A percentile compares a stretch with the other conserved stretches of the same genome.
Conservation (phyloP, 345 rosid genomes). For the Nephelium lappaceum region DNA sequence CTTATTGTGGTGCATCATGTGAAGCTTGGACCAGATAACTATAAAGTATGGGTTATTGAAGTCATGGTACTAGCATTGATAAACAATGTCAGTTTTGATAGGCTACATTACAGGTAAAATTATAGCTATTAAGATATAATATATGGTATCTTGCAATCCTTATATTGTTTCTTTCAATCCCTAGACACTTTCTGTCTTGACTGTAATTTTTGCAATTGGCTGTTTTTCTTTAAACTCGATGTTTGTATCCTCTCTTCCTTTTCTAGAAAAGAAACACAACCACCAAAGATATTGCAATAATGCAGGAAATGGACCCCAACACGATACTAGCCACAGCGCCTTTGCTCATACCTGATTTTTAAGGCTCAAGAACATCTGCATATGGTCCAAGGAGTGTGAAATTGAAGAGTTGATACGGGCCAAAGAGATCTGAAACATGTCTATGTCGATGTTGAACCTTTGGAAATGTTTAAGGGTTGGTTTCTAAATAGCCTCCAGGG, state of each 20-base stretch:
- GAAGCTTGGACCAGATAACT: too few species aligned
- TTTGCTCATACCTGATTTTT: slow-evolving; percentile 31
- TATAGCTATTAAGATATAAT: too few species aligned
- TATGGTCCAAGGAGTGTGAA: slow-evolving; percentile 44
- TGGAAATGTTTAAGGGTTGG: slow-evolving; percentile 98
- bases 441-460: too few species aligned
- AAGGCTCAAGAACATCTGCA: slow-evolving; percentile 27
- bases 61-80: too few species aligned
- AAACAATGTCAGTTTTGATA: too few species aligned
- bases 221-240: slow-evolving; percentile 9
- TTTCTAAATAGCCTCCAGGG: slow-evolving; percentile 68
- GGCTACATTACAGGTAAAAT: too few species aligned
- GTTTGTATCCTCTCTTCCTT: slow-evolving; percentile 1
- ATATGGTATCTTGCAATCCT: too few species aligned
- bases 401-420: slow-evolving; percentile 56
- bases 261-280: slow-evolving; percentile 16
- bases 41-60: too few species aligned
- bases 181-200: too few species aligned
- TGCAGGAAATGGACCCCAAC: slow-evolving; percentile 25
- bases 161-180: too few species aligned
- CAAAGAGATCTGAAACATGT: slow-evolving; percentile 50
- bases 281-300: slow-evolving; percentile 23
- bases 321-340: slow-evolving; percentile 30
- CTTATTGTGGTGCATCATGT: too few species aligned
- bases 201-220: too few species aligned